Evolutionary conservation across 208 protist species (phyloP).

Genomic region (Trypanosoma melophagium): DNA sequence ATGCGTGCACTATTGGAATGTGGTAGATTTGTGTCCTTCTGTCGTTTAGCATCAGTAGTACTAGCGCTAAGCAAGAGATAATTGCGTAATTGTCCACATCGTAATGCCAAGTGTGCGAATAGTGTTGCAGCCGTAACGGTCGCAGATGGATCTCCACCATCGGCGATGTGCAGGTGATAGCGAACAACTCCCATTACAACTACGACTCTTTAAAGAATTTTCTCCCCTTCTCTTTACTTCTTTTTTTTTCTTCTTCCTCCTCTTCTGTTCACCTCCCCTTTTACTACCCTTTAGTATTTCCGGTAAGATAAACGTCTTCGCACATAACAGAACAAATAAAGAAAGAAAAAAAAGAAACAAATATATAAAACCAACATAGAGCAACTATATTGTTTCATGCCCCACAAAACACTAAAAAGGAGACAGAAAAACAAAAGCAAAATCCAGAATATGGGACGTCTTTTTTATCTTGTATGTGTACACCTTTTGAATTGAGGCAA

Average conservation of each 20-base stretch:
- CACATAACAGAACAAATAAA: not conserved
- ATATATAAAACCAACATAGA: not conserved
- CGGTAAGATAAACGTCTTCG: too few species aligned
- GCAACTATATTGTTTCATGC: too few species aligned
- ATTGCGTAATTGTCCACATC: conserved; percentile 58
- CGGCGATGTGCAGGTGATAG: conserved; percentile 79
- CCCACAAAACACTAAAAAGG: too few species aligned
- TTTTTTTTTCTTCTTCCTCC: conserved; percentile 1
- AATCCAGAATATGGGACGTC: conserved; percentile 1
- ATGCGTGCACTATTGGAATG: not conserved
- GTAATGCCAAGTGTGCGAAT: conserved; percentile 74
- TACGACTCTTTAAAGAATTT: too few species aligned
- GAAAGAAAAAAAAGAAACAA: not conserved
- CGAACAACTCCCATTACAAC: conserved; percentile 8
- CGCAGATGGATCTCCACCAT: conserved; percentile 35
- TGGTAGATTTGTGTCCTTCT: conserved; percentile 7
- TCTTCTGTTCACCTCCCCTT: conserved; percentile 6
- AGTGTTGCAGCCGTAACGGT: conserved; percentile 43
- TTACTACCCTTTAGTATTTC: too few species aligned
- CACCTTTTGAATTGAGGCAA: not conserved
- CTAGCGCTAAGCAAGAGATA: conserved; percentile 69
- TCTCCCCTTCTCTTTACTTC: not conserved
- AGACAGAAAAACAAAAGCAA: too few species aligned
- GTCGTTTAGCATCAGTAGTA: conserved; percentile 34
- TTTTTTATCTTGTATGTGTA: not conserved